Conservation (phyloP, 1,284 basidiomycete species). For the Mycosarcoma mackinlayi region DNA sequence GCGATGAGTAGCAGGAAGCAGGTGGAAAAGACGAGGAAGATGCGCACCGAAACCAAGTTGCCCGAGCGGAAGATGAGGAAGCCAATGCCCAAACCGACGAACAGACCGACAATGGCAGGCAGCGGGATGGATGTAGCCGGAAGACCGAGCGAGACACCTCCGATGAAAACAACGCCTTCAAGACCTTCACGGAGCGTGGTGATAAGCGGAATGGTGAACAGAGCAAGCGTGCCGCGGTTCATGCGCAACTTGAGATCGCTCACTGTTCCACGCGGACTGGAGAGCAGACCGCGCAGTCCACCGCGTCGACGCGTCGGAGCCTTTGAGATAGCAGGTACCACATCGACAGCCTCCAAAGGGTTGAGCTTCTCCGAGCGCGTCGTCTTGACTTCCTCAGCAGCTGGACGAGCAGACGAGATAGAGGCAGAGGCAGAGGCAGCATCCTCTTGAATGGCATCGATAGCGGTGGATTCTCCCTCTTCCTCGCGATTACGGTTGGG, state of each 20-base stretch:
- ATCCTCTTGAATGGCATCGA: slow-evolving; percentile 5
- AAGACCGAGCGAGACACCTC: slow-evolving; percentile 64
- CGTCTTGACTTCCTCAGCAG: slow-evolving; percentile 20
- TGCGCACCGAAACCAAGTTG: slow-evolving; percentile 47
- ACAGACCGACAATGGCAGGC: slow-evolving; percentile 62
- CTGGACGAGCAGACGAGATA: slow-evolving; percentile 1
- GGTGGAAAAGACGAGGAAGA: slow-evolving; percentile 62
- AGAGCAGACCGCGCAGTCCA: slow-evolving; percentile 26
- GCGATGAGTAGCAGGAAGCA: slow-evolving; percentile 63
- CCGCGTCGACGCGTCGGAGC: background rate
- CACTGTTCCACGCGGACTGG: slow-evolving; percentile 20
- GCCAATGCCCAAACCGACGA: slow-evolving; percentile 53
- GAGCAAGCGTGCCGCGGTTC: slow-evolving; percentile 47
- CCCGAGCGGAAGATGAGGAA: slow-evolving; percentile 60
- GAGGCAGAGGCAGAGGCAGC: slow-evolving; percentile 16
- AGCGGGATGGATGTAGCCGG: slow-evolving; percentile 64
- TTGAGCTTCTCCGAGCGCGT: slow-evolving; percentile 41
- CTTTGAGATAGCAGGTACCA: slow-evolving; percentile 22
- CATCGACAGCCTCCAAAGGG: slow-evolving; percentile 38
- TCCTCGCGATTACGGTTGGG: slow-evolving; percentile 14
- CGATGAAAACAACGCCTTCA: slow-evolving; percentile 66
- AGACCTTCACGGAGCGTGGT: slow-evolving; percentile 66
- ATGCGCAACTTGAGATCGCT: slow-evolving; percentile 41
- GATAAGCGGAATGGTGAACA: slow-evolving; percentile 65
- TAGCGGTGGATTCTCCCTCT: slow-evolving; percentile 26